Base-by-base conservation (phyloP, 805 yeast genomes). In the Kazachstania martiniae region DNA sequence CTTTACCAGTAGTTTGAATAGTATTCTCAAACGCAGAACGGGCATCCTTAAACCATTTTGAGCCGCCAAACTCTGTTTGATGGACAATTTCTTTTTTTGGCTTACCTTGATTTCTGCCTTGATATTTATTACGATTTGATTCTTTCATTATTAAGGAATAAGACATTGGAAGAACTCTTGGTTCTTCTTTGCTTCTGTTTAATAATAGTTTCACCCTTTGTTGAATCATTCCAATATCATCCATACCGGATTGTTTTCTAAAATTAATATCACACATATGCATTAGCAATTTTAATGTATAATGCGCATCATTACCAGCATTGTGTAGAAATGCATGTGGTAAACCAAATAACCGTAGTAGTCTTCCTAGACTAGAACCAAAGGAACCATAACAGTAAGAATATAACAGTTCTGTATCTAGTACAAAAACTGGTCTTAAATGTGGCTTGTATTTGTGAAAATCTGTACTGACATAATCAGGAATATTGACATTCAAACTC, bases 221-320 rank as follows among this genome's bases (percentile, higher is more conserved):
- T 12, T 39, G 32, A 22, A 43, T 30, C 22, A 43, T 31, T 14
- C 31, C 39, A 8, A 40, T 19, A 29, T 53, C 48, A 28, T 55
- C 60, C 28, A 55, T 30, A 13, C 40, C 42, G 16, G 35, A 29
- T 25, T 42, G 48, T 18, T 28, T 44, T 28, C 60, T 37, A 24
- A 46, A 46, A 26, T 46, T 46, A n/a, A 53, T 43, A 47, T 76
- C 82, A 31, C 73, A 60, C 36, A 72, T 45, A 22, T 63, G 62
- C 44, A 75, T 39, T 8, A 70, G 64, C n/a, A 70, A 58, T 19
- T 68, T 35, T 29, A 77, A 50, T 0, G 86, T 78, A 40, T 65
- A 75, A 43, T 74, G 72, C 5, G 83, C 72, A 50, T 78, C 87
- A 45, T 78, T 78, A 3, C 77, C 82, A 2, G 81, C 86, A 47